phyloP scores from a whole-genome alignment of 2,329 filamentous ascomycete genomes.

The Fusarium tupiense region DNA sequence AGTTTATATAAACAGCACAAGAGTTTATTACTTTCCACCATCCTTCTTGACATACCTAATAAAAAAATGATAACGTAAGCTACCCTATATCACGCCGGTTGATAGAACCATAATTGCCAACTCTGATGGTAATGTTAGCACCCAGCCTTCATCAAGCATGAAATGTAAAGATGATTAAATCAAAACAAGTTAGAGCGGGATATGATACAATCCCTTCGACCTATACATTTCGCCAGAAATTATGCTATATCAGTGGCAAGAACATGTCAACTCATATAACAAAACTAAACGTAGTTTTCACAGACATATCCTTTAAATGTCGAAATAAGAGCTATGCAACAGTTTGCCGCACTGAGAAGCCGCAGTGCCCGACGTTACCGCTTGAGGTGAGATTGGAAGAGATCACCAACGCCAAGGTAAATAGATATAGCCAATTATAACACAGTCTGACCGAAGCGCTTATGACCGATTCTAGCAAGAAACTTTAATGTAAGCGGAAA shows the following conservation, averaged over 20 bases:
- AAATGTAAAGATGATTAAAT: background rate
- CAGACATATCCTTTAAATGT: background rate
- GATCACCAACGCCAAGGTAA: background rate
- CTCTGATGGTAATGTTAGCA: background rate
- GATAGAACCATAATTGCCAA: background rate
- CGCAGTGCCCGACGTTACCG: background rate
- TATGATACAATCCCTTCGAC: background rate
- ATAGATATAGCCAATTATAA: background rate
- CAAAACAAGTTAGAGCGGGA: background rate
- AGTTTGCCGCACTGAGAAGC: background rate
- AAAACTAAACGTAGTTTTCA: background rate
- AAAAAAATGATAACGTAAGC: no score
- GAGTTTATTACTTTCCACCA: background rate
- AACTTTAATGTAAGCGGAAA: constrained; percentile 8
- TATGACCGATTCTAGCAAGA: background rate
- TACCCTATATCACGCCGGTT: background rate
- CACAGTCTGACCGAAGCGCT: background rate
- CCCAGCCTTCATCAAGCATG: background rate
- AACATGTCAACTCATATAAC: background rate
- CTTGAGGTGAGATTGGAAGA: background rate
- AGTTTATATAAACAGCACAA: background rate
- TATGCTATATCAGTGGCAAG: background rate
- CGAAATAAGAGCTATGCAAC: background rate
- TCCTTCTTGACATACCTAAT: background rate
- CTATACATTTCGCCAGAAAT: background rate